A percentile compares a stretch with the other conserved stretches of the same genome.
Conservation (phyloP, 352 stramenopile species). For the Phytophthora niederhauseri region DNA sequence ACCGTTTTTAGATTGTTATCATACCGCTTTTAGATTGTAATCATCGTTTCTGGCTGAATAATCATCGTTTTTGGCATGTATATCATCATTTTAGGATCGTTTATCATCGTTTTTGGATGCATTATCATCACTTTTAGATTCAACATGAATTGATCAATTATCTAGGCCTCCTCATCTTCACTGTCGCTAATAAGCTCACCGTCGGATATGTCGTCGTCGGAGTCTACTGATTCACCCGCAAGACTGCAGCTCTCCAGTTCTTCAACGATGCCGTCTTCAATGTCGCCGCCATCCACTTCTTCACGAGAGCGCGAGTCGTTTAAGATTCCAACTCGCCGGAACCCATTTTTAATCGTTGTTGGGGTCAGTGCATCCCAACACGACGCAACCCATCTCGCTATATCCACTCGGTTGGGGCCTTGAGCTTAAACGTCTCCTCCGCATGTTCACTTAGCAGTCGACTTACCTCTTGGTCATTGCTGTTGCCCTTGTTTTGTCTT, state of each 20-base stretch:
- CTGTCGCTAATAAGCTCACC: neutral
- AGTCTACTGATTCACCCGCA: neutral
- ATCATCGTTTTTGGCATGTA: neutral
- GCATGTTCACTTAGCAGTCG: neutral
- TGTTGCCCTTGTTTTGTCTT: conserved; percentile 15
- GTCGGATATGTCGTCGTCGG: conserved; percentile 1
- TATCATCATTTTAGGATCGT: neutral
- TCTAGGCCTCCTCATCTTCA: neutral
- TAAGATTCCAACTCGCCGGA: neutral
- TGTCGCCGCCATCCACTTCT: neutral
- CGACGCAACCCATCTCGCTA: conserved; percentile 4
- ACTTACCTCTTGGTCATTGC: conserved; percentile 5
- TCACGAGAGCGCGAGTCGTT: neutral
- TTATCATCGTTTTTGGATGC: neutral
- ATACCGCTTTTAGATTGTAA: too few species aligned
- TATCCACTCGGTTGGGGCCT: conserved; percentile 4
- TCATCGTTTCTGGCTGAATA: neutral
- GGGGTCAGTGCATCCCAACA: conserved; percentile 6
- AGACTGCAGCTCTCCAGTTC: neutral
- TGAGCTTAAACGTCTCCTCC: conserved; percentile 4
- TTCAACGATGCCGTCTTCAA: neutral
- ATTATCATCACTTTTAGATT: neutral
- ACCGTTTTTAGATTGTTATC: neutral
- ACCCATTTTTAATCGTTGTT: conserved; percentile 2
- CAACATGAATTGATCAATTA: neutral